Base-by-base conservation (phyloP, 495 filamentous ascomycete species). In the Tuber brumale region DNA sequence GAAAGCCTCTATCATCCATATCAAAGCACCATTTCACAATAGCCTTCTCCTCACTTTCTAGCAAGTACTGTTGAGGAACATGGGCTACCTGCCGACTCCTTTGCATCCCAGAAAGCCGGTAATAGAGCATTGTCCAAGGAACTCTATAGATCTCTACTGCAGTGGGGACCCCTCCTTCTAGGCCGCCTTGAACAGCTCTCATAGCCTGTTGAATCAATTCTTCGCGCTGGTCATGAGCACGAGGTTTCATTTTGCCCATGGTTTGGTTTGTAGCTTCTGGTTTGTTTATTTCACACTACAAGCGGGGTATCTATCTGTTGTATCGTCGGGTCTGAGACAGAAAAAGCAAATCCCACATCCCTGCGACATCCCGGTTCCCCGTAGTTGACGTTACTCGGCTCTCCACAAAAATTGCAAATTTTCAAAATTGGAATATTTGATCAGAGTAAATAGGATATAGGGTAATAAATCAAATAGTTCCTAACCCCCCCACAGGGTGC, bases 111-210 rank as follows among this genome's bases (percentile, higher is more conserved):
- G 37, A 35, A 39, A 74, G 31, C 21, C 48, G 51, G 46, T 69
- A 69, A 10, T 69, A 57, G 21, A 74, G 23, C n/a, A 57, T 74
- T 19, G 72, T 69, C 23, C 37, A 21, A 35, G 72, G 45, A 37
- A 57, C 61, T 35, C 48, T 35, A 75, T 41, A 74, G n/a, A 23
- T 74, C 70, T 77, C 19, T 1, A 70, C 69, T 27, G 46, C 74
- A 37, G 46, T 41, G 19, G 27, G 23, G 9, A 77, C 48, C 35
- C 48, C 70, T 2, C 46, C 21, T 0, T 72, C 46, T 2, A 27
- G 3, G 2, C 46, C 66, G 0, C 12, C 48, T 12, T 46, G 46
- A 10, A 71, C 69, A 1, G 61, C 31, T 19, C 69, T 23, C 16
- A 73, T 75, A 3, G 70, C 76, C 44, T 43, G 12, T 46, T 66